Conservation (phyloP, 352 stramenopile species). For the Blastocystis sp. region DNA sequence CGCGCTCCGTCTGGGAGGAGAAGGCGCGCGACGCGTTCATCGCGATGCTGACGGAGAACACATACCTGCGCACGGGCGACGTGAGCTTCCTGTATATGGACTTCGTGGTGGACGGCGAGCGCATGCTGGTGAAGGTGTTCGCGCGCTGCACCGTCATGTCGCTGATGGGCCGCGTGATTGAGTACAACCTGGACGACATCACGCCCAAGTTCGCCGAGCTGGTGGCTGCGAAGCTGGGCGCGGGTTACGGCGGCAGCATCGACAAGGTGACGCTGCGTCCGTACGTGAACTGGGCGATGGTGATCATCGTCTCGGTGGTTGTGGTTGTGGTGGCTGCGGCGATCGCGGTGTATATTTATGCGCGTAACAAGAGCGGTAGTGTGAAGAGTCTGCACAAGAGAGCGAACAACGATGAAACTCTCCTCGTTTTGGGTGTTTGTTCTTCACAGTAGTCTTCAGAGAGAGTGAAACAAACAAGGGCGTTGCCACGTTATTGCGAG, state of each 20-base stretch:
- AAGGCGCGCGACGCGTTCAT: background rate
- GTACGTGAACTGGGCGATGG: background rate
- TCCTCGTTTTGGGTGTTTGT: no score
- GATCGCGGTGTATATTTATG: no score
- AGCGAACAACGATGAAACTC: no score
- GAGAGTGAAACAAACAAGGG: no score
- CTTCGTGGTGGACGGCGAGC: background rate
- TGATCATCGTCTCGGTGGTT: background rate
- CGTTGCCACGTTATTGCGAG: background rate
- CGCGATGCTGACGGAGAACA: background rate
- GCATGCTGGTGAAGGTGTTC: background rate
- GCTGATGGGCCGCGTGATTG: background rate
- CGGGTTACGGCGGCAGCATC: background rate
- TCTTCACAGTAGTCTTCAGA: no score
- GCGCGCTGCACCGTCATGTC: background rate
- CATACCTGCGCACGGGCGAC: background rate
- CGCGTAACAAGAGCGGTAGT: background rate
- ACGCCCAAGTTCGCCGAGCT: background rate
- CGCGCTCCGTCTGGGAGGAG: background rate
- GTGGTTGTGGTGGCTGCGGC: background rate
- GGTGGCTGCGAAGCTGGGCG: background rate
- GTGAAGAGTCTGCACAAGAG: background rate
- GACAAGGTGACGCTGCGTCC: background rate
- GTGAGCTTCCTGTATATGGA: background rate
- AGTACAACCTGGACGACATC: background rate